These are phyloP conservation scores for Zygotorulaspora chibaensis DNA, from an alignment of 805 yeast species.

Conservation along the genomic window DNA sequence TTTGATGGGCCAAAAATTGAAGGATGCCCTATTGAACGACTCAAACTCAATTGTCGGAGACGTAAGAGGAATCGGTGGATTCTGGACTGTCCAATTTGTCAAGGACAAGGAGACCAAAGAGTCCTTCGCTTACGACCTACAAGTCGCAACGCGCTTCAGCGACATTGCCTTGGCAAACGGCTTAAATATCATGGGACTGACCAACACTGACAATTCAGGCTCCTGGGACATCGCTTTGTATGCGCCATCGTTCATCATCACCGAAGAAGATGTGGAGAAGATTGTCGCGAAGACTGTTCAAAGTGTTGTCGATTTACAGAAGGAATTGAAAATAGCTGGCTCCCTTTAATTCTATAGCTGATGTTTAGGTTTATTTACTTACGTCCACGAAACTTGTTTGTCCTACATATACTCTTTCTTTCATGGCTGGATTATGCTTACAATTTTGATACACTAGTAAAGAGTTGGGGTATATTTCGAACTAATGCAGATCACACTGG, in stretches of 20 bases:
- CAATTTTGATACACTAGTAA: too few relatives aligned
- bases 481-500: too few relatives aligned
- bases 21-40: slow-evolving; percentile 30
- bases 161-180: slow-evolving; percentile 41
- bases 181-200: slow-evolving; percentile 44
- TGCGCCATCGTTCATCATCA: slow-evolving; percentile 44
- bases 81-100: slow-evolving; percentile 55
- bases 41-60: slow-evolving; percentile 46
- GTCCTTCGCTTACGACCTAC: slow-evolving; percentile 38
- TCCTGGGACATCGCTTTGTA: slow-evolving; percentile 41
- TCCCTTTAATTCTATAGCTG: neutral
- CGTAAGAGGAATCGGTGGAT: slow-evolving; percentile 58
- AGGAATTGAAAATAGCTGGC: neutral
- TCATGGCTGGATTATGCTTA: too few relatives aligned
- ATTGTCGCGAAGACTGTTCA: neutral
- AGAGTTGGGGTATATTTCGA: too few relatives aligned
- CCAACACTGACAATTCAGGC: slow-evolving; percentile 39
- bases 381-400: neutral
- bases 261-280: slow-evolving; percentile 36
- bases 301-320: neutral
- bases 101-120: slow-evolving; percentile 50
- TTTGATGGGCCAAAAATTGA: slow-evolving; percentile 38
- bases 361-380: neutral
- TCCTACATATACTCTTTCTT: neutral
- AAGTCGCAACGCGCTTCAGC: slow-evolving; percentile 37